These are phyloP conservation scores for Phytophthora idaei DNA, from an alignment of 352 stramenopile species.

Conservation along the genomic window DNA sequence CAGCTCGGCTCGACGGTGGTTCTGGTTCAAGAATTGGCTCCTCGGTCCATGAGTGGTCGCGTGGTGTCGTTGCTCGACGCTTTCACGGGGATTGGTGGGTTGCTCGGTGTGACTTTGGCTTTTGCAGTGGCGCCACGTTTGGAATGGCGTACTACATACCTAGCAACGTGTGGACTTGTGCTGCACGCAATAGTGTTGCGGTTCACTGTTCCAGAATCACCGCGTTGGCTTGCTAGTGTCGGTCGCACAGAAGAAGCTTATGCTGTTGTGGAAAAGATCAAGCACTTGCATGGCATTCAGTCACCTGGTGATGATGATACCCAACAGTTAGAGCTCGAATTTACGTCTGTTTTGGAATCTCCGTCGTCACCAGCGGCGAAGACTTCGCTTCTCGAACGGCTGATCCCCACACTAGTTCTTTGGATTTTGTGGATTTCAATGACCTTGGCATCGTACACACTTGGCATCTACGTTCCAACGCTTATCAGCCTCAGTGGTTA, in stretches of 20 bases:
- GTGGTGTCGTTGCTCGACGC: conserved; percentile 44
- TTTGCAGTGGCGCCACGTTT: conserved; percentile 34
- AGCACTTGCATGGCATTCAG: conserved; percentile 7
- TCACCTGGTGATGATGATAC: background rate
- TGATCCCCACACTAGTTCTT: conserved; percentile 3
- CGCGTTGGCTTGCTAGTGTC: conserved; percentile 47
- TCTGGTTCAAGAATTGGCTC: conserved; percentile 45
- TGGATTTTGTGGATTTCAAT: conserved; percentile 30
- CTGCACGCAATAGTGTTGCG: conserved; percentile 31
- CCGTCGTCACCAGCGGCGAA: conserved; percentile 7
- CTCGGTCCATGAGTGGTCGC: conserved; percentile 32
- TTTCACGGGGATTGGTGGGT: conserved; percentile 45
- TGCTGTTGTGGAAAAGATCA: conserved; percentile 26
- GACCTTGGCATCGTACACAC: conserved; percentile 24
- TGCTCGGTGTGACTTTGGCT: conserved; percentile 39
- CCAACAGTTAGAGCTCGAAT: conserved; percentile 8
- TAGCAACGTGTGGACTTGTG: conserved; percentile 27
- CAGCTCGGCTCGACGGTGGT: conserved; percentile 40
- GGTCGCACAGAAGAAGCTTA: conserved; percentile 35
- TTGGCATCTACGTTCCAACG: conserved; percentile 37
- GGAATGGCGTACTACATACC: conserved; percentile 44
- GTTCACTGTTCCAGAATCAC: conserved; percentile 44
- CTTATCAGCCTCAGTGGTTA: conserved; percentile 40
- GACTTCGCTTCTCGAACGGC: conserved; percentile 1
- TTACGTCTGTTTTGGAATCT: conserved; percentile 13